Conservation (phyloP, 768 basidiomycete species). For the Hypsizygus marmoreus region DNA sequence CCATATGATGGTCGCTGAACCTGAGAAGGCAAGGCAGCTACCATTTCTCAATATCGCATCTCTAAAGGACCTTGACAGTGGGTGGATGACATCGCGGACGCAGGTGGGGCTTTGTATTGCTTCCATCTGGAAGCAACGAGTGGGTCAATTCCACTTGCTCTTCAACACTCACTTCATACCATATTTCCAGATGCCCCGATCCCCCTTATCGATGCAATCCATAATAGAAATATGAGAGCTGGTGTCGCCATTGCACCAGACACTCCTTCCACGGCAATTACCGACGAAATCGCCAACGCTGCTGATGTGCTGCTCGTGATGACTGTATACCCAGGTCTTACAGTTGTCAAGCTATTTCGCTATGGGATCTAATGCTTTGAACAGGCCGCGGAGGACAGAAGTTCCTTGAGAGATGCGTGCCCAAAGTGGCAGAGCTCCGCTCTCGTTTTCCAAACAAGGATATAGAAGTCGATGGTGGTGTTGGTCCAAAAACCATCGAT, state of each 20-base stretch:
- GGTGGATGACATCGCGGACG: slow-evolving; percentile 94
- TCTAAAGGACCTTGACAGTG: slow-evolving; percentile 55
- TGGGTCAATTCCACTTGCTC: slow-evolving; percentile 36
- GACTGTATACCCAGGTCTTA: slow-evolving; percentile 98
- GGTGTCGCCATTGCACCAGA: slow-evolving; percentile 97
- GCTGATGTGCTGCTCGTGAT: slow-evolving; percentile 98
- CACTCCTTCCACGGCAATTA: slow-evolving; percentile 86
- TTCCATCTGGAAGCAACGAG: slow-evolving; percentile 96
- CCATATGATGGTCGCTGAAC: slow-evolving; percentile 99
- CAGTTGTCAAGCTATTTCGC: too few species aligned
- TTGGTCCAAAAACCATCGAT: slow-evolving; percentile 88
- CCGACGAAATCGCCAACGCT: slow-evolving; percentile 76
- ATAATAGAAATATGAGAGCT: slow-evolving; percentile 84
- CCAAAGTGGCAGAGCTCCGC: slow-evolving; percentile 91
- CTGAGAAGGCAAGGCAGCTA: slow-evolving; percentile 66
- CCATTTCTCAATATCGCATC: background rate
- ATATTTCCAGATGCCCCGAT: slow-evolving; percentile 58
- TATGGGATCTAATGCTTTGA: slow-evolving; percentile 1
- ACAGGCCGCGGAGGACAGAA: slow-evolving; percentile 93
- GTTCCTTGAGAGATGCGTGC: slow-evolving; percentile 89
- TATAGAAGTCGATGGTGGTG: slow-evolving; percentile 98
- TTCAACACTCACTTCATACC: slow-evolving; percentile 2
- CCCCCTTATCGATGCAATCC: slow-evolving; percentile 79
- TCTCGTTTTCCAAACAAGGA: slow-evolving; percentile 90
- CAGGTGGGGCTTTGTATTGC: slow-evolving; percentile 92